Evolutionary conservation across 345 rosid genomes (phyloP), one percentile per base, ranked within the genome.

Genomic region (Geranium rotundifolium): DNA sequence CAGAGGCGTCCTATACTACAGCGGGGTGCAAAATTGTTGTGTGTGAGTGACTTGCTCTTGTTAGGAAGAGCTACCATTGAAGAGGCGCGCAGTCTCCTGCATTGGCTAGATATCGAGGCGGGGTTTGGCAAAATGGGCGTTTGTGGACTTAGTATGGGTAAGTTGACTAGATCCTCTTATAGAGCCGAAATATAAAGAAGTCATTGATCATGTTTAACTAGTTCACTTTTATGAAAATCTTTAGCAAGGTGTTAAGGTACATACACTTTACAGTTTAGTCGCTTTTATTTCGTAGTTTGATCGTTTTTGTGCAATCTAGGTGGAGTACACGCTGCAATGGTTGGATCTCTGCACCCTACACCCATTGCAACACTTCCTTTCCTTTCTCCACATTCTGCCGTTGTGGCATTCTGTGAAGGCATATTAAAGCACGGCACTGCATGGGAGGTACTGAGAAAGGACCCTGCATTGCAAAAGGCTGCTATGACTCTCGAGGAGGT

Each of bases 111-210:
- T 49, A 66, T 57, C 0, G 95, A 88, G 79, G 92, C 77, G 70
- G 97, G 99, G 55, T 90, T 80, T 59, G 99, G 99, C 71, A 93
- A 93, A 83, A 85, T 75, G 81, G 99, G 99, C 31, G 81, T 90
- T 66, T 93, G 96, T 71, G 99, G 99, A 66, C 91, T 93, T 68
- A 93, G 99, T 73, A 93, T 93, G 97, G 99, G 99, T 93, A 82
- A 75, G 86, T 10, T 5, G 14, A 15, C 10, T 14, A 46, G 52
- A 46, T 7, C 52, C 52, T 46, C 52, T 46, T 9, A 3, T 46
- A 46, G 52, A 46, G 52, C 52, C 12, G 3, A 46, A 46, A 46
- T 12, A 46, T 46, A 34, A 4, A 17, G 5, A 55, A 14, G 14
- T 56, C 60, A 64, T 46, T 20, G 17, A 39, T 39, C 39, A 17